Evolutionary conservation across 441 rosid genomes (phyloP), one percentile per base, ranked within the genome.

Genomic region (Euphorbia celastroides): DNA sequence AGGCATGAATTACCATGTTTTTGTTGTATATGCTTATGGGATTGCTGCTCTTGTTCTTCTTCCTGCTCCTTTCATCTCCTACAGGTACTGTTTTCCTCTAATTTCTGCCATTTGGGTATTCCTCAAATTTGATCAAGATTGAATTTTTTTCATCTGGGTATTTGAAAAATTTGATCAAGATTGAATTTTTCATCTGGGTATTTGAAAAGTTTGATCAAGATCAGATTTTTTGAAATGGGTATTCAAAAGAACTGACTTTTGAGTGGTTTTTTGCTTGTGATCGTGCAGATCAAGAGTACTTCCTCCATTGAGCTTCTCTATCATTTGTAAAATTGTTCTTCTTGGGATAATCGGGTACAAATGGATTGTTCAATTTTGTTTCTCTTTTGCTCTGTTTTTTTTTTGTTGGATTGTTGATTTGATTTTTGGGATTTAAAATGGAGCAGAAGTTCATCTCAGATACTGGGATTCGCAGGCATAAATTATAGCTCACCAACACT

Each of bases 51-150:
- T 75, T 28, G 41, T 57, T 34, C 78, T 75, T 22, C 69, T 75
- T 52, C 78, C 78, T 48, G 57, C 72, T 67, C 72, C 69, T 71
- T 70, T 66, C 72, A 20, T 75, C 30, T 75, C 78, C 54, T 9
- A 7, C 74, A 75, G 75, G 78, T 75, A 1, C 0, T 22, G 1
- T 0, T 62, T 11, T 31, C 2, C 38, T 34, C 9, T 34, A 34
- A 34, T 34, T 38, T 38, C 12, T 38, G 44, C 44, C 51, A 58
- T 46, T 5, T 64, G 50, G 64, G 34, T 70, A 32, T 58, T 46
- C 11, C 16, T 2, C 16, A 56, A 25, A 55, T 0, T 55, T 13
- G 13, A 38, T 27, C 16, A 28, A 36, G 7, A 38, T 61, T 36
- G 17, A 46, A 25, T 60, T 5, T n/a, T 57, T 17, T 0, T 20